A percentile compares a stretch with the other conserved stretches of the same genome.
These are phyloP conservation scores for Aspergillus fijiensis DNA, from an alignment of 2,329 filamentous ascomycete genomes.

Conservation along the genomic window DNA sequence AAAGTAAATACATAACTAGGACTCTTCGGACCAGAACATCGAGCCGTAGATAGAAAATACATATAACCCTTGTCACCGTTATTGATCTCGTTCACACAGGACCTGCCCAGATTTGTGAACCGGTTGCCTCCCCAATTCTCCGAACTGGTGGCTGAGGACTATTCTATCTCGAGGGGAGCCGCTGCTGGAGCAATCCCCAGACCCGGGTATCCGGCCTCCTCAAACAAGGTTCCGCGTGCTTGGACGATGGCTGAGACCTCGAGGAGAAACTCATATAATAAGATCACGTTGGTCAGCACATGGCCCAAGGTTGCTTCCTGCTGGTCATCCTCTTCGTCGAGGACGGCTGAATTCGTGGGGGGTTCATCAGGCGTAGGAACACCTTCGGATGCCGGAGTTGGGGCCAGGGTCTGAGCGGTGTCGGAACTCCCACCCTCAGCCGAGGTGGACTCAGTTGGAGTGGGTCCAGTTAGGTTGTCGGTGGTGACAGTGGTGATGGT, in stretches of 20 bases:
- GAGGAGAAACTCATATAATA: conserved; percentile 76
- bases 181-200: background rate
- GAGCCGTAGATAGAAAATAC: too few species aligned
- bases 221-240: conserved; percentile 71
- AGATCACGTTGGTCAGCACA: conserved; percentile 74
- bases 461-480: background rate
- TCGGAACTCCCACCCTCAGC: conserved; percentile 5
- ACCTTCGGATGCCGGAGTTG: background rate
- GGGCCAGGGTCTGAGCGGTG: background rate
- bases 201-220: conserved; percentile 65
- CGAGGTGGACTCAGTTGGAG: background rate
- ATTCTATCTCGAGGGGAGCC: background rate
- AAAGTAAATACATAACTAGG: too few species aligned
- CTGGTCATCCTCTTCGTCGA: conserved; percentile 33
- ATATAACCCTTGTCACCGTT: too few species aligned
- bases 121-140: background rate
- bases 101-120: background rate
- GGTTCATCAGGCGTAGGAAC: conserved; percentile 11
- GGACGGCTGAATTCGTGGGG: conserved; percentile 15
- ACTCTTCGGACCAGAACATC: too few species aligned
- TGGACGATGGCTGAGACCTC: conserved; percentile 75
- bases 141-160: background rate
- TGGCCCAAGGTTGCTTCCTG: conserved; percentile 68
- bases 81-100: background rate
- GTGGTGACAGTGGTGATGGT: too few species aligned